Evolutionary conservation across 179 eudicot species (phyloP).

Genomic region (Pouteria campechiana): DNA sequence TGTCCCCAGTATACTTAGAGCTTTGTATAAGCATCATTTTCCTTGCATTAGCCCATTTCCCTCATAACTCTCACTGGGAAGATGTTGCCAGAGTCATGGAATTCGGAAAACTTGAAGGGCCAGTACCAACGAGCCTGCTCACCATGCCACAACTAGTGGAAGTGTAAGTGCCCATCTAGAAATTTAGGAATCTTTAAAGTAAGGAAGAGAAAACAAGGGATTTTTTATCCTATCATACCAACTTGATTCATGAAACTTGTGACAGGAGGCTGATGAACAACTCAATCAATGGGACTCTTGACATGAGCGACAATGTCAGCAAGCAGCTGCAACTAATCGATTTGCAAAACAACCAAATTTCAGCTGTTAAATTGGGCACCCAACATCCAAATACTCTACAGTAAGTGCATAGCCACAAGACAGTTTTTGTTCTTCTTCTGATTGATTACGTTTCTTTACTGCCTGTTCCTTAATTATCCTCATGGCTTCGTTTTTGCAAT

Average conservation of each 20-base stretch:
- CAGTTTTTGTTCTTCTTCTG: too few relatives aligned
- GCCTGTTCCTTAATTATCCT: too few relatives aligned
- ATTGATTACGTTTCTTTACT: too few relatives aligned
- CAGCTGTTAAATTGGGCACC: slow-evolving; percentile 49
- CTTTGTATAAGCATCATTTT: too few relatives aligned
- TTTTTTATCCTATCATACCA: not conserved
- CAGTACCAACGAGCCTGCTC: slow-evolving; percentile 49
- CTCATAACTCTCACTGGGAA: too few relatives aligned
- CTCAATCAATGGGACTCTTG: slow-evolving; percentile 46
- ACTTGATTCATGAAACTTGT: too few relatives aligned
- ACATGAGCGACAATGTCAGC: slow-evolving; percentile 44
- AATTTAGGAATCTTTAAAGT: not conserved
- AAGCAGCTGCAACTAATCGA: slow-evolving; percentile 64
- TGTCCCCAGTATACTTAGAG: too few relatives aligned
- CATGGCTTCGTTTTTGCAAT: too few relatives aligned
- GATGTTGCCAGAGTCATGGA: slow-evolving; percentile 53
- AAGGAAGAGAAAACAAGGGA: not conserved
- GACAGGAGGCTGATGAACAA: slow-evolving; percentile 73
- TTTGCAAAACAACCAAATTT: slow-evolving; percentile 62
- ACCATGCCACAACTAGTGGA: slow-evolving; percentile 59
- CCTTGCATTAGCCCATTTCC: too few relatives aligned
- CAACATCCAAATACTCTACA: slow-evolving; percentile 47
- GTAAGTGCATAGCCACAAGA: too few relatives aligned
- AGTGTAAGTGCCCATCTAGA: too few relatives aligned
- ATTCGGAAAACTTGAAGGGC: slow-evolving; percentile 60